A percentile compares a stretch with the other conserved stretches of the same genome.
Evolutionary conservation across 2,329 filamentous ascomycete genomes (phyloP).

Genomic region (Rachicladosporium sp.): DNA sequence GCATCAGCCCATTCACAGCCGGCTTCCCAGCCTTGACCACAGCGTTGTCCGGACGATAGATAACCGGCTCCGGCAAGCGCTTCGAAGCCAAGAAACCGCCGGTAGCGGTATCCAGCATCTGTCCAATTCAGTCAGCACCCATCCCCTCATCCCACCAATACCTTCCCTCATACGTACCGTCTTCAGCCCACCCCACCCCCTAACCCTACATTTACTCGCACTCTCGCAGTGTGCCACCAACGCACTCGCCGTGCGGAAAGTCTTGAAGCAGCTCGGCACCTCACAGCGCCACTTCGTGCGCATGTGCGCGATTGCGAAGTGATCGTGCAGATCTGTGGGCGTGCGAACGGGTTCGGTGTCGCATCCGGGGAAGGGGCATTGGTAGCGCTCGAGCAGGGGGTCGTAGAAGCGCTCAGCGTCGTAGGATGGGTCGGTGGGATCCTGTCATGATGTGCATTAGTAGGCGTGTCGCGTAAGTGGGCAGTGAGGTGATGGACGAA

Average conservation of each 20-base stretch:
- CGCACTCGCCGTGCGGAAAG: conserved; percentile 26
- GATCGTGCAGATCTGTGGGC: conserved; percentile 18
- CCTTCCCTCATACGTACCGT: no score
- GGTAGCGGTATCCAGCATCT: conserved; percentile 27
- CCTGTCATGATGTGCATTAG: conserved; percentile 7
- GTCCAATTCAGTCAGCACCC: conserved; percentile 2
- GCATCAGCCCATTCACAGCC: conserved; percentile 5
- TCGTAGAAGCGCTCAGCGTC: conserved; percentile 37
- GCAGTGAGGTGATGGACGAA: no score
- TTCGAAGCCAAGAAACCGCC: conserved; percentile 26
- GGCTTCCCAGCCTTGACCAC: conserved; percentile 6
- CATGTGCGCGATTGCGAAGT: conserved; percentile 17
- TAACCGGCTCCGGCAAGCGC: conserved; percentile 9
- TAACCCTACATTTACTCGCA: conserved; percentile 22
- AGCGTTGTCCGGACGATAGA: conserved; percentile 4
- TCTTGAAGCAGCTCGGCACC: conserved; percentile 26
- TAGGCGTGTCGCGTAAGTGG: no score
- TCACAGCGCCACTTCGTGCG: conserved; percentile 24
- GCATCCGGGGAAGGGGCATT: conserved; percentile 44
- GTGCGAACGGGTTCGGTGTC: conserved; percentile 20
- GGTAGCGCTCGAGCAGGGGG: conserved; percentile 32
- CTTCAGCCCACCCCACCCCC: conserved; percentile 23
- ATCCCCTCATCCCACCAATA: no score
- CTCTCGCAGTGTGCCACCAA: conserved; percentile 31
- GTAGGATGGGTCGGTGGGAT: conserved; percentile 40